phyloP scores from a whole-genome alignment of 2,329 filamentous ascomycete species.

The Dactylellina drechsleri region DNA sequence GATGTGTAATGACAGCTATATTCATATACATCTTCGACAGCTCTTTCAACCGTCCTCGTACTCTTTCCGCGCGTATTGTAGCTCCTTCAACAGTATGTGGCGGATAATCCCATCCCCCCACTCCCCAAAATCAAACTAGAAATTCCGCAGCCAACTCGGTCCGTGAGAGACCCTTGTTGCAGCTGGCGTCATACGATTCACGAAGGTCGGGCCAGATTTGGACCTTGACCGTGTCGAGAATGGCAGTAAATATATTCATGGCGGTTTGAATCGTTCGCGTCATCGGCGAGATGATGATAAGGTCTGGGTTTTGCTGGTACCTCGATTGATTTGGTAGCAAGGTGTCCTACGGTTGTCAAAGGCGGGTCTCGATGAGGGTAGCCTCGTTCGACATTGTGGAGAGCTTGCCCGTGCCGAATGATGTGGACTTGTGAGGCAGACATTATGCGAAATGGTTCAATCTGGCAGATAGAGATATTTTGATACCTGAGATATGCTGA shows the following conservation, averaged over 20 bases:
- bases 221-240: constrained; percentile 11
- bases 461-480: too few relatives aligned
- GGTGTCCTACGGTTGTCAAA: constrained; percentile 14
- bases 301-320: constrained; percentile 64
- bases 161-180: constrained; percentile 24
- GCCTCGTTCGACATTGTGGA: constrained; percentile 23
- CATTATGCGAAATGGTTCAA: not conserved
- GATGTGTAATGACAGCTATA: constrained; percentile 28
- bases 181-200: constrained; percentile 24
- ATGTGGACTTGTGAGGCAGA: constrained; percentile 13
- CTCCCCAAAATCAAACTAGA: constrained; percentile 21
- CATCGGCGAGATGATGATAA: constrained; percentile 74
- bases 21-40: constrained; percentile 17
- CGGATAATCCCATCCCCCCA: constrained; percentile 36
- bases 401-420: constrained; percentile 36
- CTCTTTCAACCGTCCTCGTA: constrained; percentile 24
- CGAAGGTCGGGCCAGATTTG: constrained; percentile 39
- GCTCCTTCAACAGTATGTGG: constrained; percentile 17
- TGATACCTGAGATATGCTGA: too few relatives aligned
- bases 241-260: constrained; percentile 57
- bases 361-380: constrained; percentile 24
- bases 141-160: constrained; percentile 14
- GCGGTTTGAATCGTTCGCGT: constrained; percentile 73
- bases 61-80: constrained; percentile 21
- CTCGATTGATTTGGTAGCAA: constrained; percentile 11